Evolutionary conservation across 768 basidiomycete species (phyloP).

Genomic region (Galerina marginata): DNA sequence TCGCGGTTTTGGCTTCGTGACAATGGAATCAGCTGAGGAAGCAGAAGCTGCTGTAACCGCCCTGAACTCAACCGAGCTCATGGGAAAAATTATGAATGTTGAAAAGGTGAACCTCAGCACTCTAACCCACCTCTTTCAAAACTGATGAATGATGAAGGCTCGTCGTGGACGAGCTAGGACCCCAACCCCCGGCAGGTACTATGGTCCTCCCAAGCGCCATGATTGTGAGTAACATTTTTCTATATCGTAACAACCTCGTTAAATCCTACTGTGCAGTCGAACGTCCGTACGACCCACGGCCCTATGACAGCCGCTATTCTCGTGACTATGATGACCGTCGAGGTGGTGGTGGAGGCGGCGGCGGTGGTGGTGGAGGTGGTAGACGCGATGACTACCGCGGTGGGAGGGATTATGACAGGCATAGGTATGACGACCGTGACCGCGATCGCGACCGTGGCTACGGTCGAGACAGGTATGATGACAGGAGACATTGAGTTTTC

Average conservation of each 20-base stretch:
- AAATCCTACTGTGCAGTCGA: conserved; percentile 55
- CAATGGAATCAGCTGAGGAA: conserved; percentile 73
- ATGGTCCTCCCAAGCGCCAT: conserved; percentile 85
- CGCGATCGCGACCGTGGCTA: conserved; percentile 42
- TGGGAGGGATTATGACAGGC: conserved; percentile 53
- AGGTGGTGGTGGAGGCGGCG: conserved; percentile 29
- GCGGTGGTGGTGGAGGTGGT: conserved; percentile 38
- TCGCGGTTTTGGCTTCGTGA: conserved; percentile 84
- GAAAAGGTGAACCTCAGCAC: conserved; percentile 64
- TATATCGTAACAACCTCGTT: conserved; percentile 1
- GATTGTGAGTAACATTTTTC: conserved; percentile 51
- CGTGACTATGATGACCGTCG: conserved; percentile 65
- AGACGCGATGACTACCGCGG: conserved; percentile 40
- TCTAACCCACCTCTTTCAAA: not conserved
- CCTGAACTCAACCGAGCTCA: conserved; percentile 81
- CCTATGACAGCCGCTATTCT: conserved; percentile 87
- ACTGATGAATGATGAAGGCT: conserved; percentile 53
- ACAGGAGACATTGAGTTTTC: conserved; percentile 37
- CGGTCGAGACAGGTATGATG: conserved; percentile 40
- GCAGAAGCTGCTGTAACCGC: conserved; percentile 91
- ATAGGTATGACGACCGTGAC: conserved; percentile 48
- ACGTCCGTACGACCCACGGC: conserved; percentile 90
- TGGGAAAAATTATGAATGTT: conserved; percentile 89
- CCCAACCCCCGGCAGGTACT: conserved; percentile 94
- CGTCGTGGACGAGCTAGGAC: conserved; percentile 89